These are phyloP conservation scores for Fusarium compactum DNA, from an alignment of 2,329 filamentous ascomycete species.

Conservation along the genomic window DNA sequence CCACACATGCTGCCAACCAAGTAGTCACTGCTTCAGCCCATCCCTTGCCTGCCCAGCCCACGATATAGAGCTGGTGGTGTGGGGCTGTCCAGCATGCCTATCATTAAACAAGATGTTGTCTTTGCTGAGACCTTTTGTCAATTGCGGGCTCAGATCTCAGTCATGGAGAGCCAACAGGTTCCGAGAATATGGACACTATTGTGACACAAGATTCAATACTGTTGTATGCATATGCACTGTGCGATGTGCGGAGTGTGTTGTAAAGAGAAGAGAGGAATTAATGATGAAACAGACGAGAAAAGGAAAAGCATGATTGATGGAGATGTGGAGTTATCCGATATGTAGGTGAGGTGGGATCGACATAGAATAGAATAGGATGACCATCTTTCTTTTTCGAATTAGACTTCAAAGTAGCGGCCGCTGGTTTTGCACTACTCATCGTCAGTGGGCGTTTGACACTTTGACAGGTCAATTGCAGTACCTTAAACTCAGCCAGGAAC, in stretches of 20 bases:
- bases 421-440: not conserved
- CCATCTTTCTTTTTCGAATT: conserved; percentile 1
- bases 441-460: conserved; percentile 12
- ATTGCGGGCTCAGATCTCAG: conserved; percentile 37
- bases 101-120: not conserved
- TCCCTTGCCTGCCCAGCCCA: not conserved
- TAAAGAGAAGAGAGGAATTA: not conserved
- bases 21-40: not conserved
- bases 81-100: conserved; percentile 1
- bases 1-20: not conserved
- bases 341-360: not conserved
- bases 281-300: not conserved
- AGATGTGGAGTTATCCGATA: not conserved
- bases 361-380: not conserved
- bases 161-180: conserved; percentile 25
- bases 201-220: conserved; percentile 1
- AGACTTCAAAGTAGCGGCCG: conserved; percentile 9
- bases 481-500: conserved; percentile 26
- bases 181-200: conserved; percentile 9
- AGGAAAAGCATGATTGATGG: not conserved
- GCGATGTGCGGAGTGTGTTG: not conserved
- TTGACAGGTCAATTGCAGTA: conserved; percentile 29
- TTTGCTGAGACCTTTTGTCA: conserved; percentile 3
- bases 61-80: conserved; percentile 16
- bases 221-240: not conserved